These are phyloP conservation scores for Dendrobium huoshanense DNA, from an alignment of 106 monocot species.

Conservation along the genomic window DNA sequence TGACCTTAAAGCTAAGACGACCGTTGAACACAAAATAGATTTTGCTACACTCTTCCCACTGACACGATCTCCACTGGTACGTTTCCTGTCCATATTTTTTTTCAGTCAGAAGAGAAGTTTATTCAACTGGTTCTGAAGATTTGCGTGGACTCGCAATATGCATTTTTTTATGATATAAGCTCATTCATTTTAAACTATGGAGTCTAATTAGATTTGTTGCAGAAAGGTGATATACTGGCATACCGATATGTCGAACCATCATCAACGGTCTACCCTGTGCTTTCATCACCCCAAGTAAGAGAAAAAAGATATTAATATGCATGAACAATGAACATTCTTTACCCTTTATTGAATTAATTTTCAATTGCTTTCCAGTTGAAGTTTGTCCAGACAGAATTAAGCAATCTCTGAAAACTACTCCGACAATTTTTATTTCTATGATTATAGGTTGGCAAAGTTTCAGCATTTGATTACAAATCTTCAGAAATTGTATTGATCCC, in stretches of 20 bases:
- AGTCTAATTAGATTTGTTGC: not conserved
- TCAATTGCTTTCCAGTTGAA: not conserved
- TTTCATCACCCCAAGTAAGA: constrained; percentile 4
- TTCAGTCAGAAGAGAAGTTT: not conserved
- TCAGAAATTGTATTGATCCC: not conserved
- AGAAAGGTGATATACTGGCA: constrained; percentile 6
- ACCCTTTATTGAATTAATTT: not conserved
- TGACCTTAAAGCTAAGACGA: not conserved
- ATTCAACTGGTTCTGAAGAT: not conserved
- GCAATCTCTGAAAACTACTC: not conserved
- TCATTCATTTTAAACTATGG: not conserved
- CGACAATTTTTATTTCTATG: not conserved
- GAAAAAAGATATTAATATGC: not conserved
- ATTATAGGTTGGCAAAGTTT: constrained; percentile 7
- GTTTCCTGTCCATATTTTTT: not conserved
- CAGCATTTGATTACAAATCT: not conserved
- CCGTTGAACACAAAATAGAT: not conserved
- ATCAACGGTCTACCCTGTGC: not conserved
- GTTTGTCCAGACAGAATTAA: not conserved
- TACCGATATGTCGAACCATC: constrained; percentile 6
- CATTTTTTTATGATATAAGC: not conserved
- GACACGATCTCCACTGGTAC: constrained; percentile 1
- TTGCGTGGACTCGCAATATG: not conserved
- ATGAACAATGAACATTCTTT: not conserved
- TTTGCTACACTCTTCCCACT: constrained; percentile 1